These are phyloP conservation scores for Aureobasidium sp. DNA, from an alignment of 2,329 filamentous ascomycete genomes.

Conservation along the genomic window DNA sequence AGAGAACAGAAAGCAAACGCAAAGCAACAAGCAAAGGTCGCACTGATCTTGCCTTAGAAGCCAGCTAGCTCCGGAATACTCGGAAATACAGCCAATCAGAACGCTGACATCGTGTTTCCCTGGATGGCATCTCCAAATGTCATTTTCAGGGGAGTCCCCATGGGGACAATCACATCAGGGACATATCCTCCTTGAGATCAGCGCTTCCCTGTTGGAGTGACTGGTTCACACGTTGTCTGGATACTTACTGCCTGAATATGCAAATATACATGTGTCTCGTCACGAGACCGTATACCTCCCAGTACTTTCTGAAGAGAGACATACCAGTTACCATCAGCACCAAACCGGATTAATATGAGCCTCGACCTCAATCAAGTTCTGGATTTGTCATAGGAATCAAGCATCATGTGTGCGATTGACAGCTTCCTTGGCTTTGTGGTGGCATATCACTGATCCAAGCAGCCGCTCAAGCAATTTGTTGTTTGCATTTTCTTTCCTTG, in stretches of 20 bases:
- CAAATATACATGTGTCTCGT: background rate
- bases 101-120: background rate
- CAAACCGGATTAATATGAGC: too few relatives aligned
- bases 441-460: background rate
- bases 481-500: background rate
- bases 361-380: too few relatives aligned
- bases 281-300: too few relatives aligned
- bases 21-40: background rate
- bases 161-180: conserved; percentile 16
- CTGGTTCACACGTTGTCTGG: background rate
- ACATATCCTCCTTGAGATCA: background rate
- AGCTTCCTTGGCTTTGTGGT: background rate
- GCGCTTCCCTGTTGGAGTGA: background rate
- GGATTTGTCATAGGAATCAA: background rate
- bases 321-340: too few relatives aligned
- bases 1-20: background rate
- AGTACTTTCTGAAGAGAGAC: too few relatives aligned
- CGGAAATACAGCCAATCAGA: background rate
- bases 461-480: background rate
- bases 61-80: background rate
- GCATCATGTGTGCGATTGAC: background rate
- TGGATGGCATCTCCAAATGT: background rate
- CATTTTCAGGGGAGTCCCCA: background rate
- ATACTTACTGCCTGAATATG: background rate
- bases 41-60: background rate